phyloP scores from a whole-genome alignment of 116 monocot species.

The Cymodocea nodosa region DNA sequence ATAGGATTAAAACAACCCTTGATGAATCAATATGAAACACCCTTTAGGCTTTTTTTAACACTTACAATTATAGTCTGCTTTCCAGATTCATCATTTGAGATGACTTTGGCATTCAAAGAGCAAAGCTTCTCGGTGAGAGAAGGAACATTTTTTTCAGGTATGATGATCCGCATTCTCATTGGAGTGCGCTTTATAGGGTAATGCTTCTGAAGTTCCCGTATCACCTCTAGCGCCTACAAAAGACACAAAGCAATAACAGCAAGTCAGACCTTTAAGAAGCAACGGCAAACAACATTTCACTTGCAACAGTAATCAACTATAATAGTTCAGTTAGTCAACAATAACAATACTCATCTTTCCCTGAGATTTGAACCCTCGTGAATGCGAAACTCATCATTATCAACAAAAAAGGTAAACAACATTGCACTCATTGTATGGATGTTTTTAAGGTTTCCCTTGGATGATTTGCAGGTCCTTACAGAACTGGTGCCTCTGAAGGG shows the following conservation, averaged over 20 bases:
- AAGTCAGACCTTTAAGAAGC: too few relatives aligned
- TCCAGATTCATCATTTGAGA: conserved; percentile 54
- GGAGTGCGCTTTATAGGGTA: conserved; percentile 84
- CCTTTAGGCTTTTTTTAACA: background rate
- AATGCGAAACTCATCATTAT: too few relatives aligned
- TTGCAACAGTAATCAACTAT: too few relatives aligned
- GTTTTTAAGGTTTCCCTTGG: too few relatives aligned
- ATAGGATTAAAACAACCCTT: background rate
- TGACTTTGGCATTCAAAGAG: conserved; percentile 46
- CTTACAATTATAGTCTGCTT: conserved; percentile 59
- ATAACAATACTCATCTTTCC: too few relatives aligned
- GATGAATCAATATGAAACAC: background rate
- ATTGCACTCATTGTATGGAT: too few relatives aligned
- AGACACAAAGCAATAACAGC: background rate
- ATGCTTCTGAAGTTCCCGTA: conserved; percentile 73
- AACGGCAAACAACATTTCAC: too few relatives aligned
- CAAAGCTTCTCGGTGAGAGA: conserved; percentile 48
- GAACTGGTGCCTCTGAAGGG: too few relatives aligned
- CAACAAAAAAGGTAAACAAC: too few relatives aligned
- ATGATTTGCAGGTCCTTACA: too few relatives aligned
- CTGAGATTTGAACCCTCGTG: too few relatives aligned
- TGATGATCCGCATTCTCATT: conserved; percentile 60
- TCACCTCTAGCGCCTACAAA: conserved; percentile 76
- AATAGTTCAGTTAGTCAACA: too few relatives aligned
- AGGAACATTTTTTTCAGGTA: conserved; percentile 38